phyloP scores from a whole-genome alignment of 805 yeast genomes.

The Candida morakotiae region DNA sequence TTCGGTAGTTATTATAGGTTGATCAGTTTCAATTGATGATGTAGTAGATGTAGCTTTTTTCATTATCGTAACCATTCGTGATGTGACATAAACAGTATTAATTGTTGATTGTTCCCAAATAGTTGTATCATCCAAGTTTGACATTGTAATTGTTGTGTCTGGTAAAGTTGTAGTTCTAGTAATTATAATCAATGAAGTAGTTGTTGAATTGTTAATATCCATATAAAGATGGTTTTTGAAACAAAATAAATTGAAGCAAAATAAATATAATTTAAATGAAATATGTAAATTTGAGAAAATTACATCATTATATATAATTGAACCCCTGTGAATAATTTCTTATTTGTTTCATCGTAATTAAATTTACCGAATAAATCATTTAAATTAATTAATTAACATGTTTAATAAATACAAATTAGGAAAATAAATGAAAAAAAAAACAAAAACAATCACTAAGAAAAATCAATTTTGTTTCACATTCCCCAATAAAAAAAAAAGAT shows the following conservation, averaged over 20 bases:
- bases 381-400: too few species aligned
- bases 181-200: neutral
- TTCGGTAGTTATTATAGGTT: neutral
- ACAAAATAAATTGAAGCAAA: neutral
- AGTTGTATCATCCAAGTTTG: neutral
- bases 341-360: neutral
- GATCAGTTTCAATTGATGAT: neutral
- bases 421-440: too few species aligned
- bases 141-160: neutral
- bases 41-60: neutral
- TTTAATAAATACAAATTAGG: too few species aligned
- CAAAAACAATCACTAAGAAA: neutral
- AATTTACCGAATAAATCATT: too few species aligned
- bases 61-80: neutral
- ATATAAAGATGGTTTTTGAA: too few species aligned
- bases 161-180: constrained; percentile 2
- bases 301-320: too few species aligned
- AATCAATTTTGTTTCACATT: neutral
- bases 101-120: constrained; percentile 1
- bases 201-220: constrained; percentile 1
- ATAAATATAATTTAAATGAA: too few species aligned
- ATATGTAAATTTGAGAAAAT: too few species aligned
- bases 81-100: neutral
- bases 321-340: too few species aligned
- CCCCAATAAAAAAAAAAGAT: neutral